Conservation (phyloP, 75 land plant species). For the Cunninghamia lanceolata region DNA sequence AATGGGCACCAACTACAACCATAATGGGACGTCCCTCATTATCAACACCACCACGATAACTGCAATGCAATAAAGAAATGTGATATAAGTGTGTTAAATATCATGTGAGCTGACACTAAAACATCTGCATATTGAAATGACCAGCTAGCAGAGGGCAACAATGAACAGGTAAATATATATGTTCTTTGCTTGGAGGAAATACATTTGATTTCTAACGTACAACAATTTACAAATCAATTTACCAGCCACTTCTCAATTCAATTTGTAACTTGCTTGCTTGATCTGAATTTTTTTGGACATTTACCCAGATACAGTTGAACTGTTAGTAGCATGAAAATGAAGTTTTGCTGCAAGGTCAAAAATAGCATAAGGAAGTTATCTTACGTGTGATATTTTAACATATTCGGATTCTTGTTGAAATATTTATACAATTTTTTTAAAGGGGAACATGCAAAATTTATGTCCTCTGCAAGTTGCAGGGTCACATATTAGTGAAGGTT, state of each 20-base stretch:
- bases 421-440: no score
- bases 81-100: background rate
- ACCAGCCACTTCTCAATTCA: background rate
- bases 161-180: background rate
- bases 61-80: slow-evolving; percentile 22
- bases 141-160: background rate
- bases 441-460: no score
- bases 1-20: slow-evolving; percentile 98
- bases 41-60: slow-evolving; percentile 97
- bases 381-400: no score
- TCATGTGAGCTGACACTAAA: background rate
- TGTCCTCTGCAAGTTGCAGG: no score
- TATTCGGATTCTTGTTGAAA: no score
- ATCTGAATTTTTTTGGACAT: no score
- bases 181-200: background rate
- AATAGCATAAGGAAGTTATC: no score
- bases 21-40: slow-evolving; percentile 93
- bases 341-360: no score
- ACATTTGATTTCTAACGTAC: background rate
- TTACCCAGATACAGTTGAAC: no score
- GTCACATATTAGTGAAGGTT: no score
- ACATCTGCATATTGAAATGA: background rate
- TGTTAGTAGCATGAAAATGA: no score
- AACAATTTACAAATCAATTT: background rate
- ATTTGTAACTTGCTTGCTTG: background rate